Percentiles rank a stretch among this genome's conserved stretches.
Conservation (phyloP, 2,329 filamentous ascomycete genomes). For the Colletotrichum musae region DNA sequence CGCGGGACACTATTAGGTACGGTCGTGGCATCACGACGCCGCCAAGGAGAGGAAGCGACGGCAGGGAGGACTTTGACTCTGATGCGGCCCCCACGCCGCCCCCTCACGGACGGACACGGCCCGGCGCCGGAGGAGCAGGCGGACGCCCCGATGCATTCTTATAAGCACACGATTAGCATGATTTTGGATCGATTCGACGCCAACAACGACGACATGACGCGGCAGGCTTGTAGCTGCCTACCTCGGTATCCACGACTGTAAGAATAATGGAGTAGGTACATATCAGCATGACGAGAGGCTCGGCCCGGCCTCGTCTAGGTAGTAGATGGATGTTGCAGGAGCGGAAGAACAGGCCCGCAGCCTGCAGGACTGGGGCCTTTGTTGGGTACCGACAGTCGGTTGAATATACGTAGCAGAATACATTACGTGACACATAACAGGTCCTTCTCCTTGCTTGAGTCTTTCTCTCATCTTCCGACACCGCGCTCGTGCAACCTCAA, state of each 20-base stretch:
- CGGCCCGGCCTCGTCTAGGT: neutral
- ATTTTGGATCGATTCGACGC: constrained; percentile 39
- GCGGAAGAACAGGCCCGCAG: constrained; percentile 17
- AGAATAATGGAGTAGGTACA: constrained; percentile 39
- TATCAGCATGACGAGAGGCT: constrained; percentile 9
- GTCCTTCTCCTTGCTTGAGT: neutral
- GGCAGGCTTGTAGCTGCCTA: constrained; percentile 16
- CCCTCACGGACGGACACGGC: constrained; percentile 30
- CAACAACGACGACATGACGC: constrained; percentile 21
- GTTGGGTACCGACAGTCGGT: constrained; percentile 10
- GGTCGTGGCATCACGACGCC: constrained; percentile 60
- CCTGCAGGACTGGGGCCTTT: constrained; percentile 18
- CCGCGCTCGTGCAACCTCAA: no score
- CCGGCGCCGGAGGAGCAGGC: constrained; percentile 31
- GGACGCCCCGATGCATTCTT: constrained; percentile 29
- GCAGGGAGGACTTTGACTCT: constrained; percentile 36
- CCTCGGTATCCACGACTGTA: constrained; percentile 34
- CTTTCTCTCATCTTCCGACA: neutral
- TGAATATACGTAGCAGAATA: constrained; percentile 33
- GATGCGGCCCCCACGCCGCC: constrained; percentile 36
- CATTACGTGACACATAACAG: constrained; percentile 13
- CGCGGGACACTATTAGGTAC: constrained; percentile 50
- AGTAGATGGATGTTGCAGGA: constrained; percentile 20
- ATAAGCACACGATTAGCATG: constrained; percentile 38
- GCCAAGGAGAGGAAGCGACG: constrained; percentile 50